Evolutionary conservation across 805 yeast genomes (phyloP), one percentile per base, ranked within the genome.

Genomic region (Nakazawaea sp.): DNA sequence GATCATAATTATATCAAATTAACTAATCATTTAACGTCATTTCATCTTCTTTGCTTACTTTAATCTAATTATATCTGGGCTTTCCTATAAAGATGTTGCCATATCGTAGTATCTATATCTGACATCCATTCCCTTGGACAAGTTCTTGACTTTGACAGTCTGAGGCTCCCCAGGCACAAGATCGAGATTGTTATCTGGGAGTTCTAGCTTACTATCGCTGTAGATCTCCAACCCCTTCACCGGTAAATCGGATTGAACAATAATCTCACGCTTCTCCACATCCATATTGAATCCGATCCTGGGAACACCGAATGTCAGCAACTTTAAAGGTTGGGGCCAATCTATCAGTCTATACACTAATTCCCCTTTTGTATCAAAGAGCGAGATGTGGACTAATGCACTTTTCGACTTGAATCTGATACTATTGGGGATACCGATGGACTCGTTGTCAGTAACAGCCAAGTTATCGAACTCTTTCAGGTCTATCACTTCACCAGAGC

Each of bases 301-400:
- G 23, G 28, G 19, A 9, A 24, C 26, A 4, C 63, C 58, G 40
- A 66, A 58, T 13, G 49, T 48, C 19, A 64, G 48, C 45, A 63
- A 55, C 41, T 68, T 68, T 31, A 68, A 45, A 4, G 70, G 70
- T 46, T 72, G 75, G 0, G 77, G 76, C 76, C 77, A 71, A 44
- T 68, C 70, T 5, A 58, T 52, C 6, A 61, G 56, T 30, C 59
- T 45, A 5, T 62, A 57, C 23, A 66, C 43, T 4, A 51, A 40
- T 2, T 46, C 25, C 26, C 50, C 49, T n/a, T 30, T 4, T 8
- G 19, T n/a, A 16, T 28, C 30, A 5, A 9, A 11, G 13, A 36
- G 12, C 12, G 8, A 25, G 18, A 30, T 13, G 26, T 36, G 35
- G 8, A 31, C 28, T 17, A 36, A 19, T 18, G 23, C 26, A 8